These are phyloP conservation scores for Ustilago hordei DNA, from an alignment of 1,284 basidiomycete species.

Conservation along the genomic window DNA sequence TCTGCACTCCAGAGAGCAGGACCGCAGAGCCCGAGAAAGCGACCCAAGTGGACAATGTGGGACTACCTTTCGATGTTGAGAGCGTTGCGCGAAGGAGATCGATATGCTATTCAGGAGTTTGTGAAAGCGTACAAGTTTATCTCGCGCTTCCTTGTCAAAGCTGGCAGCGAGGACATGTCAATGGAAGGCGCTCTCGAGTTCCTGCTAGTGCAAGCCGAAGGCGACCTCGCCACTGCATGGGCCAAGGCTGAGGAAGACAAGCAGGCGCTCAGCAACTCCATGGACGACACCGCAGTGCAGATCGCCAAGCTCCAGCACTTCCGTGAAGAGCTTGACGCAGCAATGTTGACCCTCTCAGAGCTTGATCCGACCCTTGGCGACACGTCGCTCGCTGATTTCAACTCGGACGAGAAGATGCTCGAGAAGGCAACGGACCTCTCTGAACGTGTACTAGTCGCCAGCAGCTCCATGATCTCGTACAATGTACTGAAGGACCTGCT, in stretches of 20 bases:
- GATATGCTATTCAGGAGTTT: constrained; percentile 75
- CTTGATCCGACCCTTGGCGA: constrained; percentile 24
- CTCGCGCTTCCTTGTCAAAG: constrained; percentile 75
- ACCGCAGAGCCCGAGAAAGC: constrained; percentile 12
- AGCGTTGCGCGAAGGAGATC: constrained; percentile 68
- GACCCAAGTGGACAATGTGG: constrained; percentile 25
- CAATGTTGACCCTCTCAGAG: constrained; percentile 38
- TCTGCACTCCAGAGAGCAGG: background rate
- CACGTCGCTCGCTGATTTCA: constrained; percentile 15
- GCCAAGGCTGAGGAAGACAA: constrained; percentile 28
- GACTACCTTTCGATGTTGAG: constrained; percentile 46
- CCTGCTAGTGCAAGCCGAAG: constrained; percentile 53
- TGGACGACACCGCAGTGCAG: constrained; percentile 12
- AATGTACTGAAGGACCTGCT: constrained; percentile 43
- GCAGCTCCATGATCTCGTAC: constrained; percentile 54
- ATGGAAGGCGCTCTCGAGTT: constrained; percentile 50
- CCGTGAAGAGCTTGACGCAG: constrained; percentile 36
- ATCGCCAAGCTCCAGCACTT: constrained; percentile 38
- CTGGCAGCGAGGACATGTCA: constrained; percentile 49
- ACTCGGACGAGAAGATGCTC: constrained; percentile 29
- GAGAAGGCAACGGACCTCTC: constrained; percentile 35
- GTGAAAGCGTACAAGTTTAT: constrained; percentile 77
- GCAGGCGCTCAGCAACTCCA: constrained; percentile 15
- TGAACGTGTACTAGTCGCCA: constrained; percentile 44
- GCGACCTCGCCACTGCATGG: constrained; percentile 53